A percentile compares a stretch with the other conserved stretches of the same genome.
Conservation (phyloP, 2,329 filamentous ascomycete genomes). For the Aspergillus thermomutatus region DNA sequence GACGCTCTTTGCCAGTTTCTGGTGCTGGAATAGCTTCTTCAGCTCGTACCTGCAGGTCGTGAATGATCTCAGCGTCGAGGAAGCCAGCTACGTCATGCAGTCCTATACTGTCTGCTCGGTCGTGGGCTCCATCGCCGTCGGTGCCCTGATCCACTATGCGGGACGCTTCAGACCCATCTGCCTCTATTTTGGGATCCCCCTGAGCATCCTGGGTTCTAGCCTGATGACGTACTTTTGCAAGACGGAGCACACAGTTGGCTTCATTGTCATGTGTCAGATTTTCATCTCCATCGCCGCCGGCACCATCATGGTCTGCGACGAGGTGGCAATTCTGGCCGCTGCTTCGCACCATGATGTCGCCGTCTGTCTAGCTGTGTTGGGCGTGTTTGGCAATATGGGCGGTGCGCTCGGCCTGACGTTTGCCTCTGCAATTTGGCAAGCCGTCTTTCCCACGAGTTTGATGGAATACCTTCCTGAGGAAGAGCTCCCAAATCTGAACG, state of each 20-base stretch:
- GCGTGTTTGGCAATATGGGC: slow-evolving; percentile 30
- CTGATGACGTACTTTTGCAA: slow-evolving; percentile 53
- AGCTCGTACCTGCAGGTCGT: slow-evolving; percentile 38
- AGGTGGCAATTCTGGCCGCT: slow-evolving; percentile 53
- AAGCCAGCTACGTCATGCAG: slow-evolving; percentile 40
- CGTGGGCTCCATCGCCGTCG: too few relatives aligned
- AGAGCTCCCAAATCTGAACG: too few relatives aligned
- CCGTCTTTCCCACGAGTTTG: too few relatives aligned
- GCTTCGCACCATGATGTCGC: slow-evolving; percentile 52
- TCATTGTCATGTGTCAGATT: slow-evolving; percentile 54
- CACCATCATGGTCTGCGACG: slow-evolving; percentile 48
- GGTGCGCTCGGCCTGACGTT: slow-evolving; percentile 30
- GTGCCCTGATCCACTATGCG: too few relatives aligned
- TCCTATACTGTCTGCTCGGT: too few relatives aligned
- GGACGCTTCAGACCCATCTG: too few relatives aligned
- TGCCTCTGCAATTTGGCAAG: slow-evolving; percentile 30
- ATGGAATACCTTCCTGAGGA: too few relatives aligned
- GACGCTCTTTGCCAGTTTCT: slow-evolving; percentile 17
- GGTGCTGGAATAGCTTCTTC: slow-evolving; percentile 32
- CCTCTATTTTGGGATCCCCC: too few relatives aligned
- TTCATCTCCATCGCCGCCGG: slow-evolving; percentile 54
- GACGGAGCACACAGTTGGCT: slow-evolving; percentile 44
- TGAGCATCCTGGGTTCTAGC: slow-evolving; percentile 48
- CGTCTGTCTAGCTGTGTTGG: slow-evolving; percentile 47
- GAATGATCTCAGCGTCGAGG: slow-evolving; percentile 26